A percentile compares a stretch with the other conserved stretches of the same genome.
Evolutionary conservation across 148 eudicot genomes (phyloP).

Genomic region (Fagopyrum tataricum): DNA sequence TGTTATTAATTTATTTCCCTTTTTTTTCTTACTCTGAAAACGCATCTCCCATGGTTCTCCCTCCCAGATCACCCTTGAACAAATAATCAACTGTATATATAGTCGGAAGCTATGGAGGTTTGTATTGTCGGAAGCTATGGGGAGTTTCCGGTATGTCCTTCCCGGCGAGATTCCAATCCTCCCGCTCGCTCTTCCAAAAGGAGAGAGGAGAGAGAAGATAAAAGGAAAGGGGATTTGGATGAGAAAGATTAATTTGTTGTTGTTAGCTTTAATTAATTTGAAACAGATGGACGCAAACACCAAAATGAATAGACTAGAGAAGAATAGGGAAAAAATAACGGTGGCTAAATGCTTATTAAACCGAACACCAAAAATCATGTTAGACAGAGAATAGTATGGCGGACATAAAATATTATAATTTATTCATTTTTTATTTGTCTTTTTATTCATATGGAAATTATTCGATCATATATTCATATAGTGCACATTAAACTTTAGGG

Average conservation of each 20-base stretch:
- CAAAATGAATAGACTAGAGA: not conserved
- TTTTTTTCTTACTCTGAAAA: not conserved
- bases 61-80: not conserved
- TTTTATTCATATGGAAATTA: too few relatives aligned
- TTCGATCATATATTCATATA: too few relatives aligned
- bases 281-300: not conserved
- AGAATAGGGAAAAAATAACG: conserved; percentile 1
- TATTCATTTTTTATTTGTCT: too few relatives aligned
- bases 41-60: not conserved
- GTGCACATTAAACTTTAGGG: too few relatives aligned
- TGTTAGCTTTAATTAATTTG: not conserved
- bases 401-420: too few relatives aligned
- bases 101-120: not conserved
- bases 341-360: not conserved
- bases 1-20: not conserved
- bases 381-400: not conserved
- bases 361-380: not conserved
- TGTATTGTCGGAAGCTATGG: conserved; percentile 19
- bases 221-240: not conserved
- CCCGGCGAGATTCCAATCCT: conserved; percentile 22
- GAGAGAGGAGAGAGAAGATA: not conserved
- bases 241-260: not conserved
- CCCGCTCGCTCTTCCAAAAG: conserved; percentile 13
- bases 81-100: not conserved
- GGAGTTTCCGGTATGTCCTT: conserved; percentile 15